Percentiles rank a stretch among this genome's conserved stretches.
phyloP scores from a whole-genome alignment of 768 basidiomycete species.

The Polyporus arcularius region DNA sequence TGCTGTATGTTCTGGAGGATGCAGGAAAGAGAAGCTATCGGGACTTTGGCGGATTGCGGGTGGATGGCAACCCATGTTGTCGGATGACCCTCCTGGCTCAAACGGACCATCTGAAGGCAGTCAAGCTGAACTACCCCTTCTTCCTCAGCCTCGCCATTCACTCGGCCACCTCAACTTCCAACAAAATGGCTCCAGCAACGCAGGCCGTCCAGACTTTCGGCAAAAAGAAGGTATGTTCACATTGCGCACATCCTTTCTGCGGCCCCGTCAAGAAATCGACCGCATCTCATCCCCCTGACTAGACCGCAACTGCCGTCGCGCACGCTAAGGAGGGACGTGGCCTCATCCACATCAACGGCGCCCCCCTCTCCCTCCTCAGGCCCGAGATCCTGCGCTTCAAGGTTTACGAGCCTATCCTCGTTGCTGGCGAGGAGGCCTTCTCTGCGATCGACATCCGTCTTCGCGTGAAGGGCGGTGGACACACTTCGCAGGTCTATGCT shows the following conservation, averaged over 20 bases:
- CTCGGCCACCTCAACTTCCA: constrained; percentile 16
- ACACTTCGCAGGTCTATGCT: constrained; percentile 98
- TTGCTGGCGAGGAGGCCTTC: constrained; percentile 89
- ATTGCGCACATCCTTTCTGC: neutral
- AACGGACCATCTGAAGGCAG: constrained; percentile 7
- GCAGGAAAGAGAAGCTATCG: constrained; percentile 1
- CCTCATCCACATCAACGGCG: constrained; percentile 94
- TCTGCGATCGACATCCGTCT: constrained; percentile 91
- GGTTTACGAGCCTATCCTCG: constrained; percentile 96
- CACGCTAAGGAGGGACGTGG: constrained; percentile 96
- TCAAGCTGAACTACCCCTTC: constrained; percentile 6
- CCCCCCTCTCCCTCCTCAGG: constrained; percentile 93
- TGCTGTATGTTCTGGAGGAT: neutral
- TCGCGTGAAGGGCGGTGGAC: constrained; percentile 98
- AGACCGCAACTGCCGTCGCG: constrained; percentile 99
- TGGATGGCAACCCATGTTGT: constrained; percentile 39
- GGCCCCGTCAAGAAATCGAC: neutral
- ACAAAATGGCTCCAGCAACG: constrained; percentile 68
- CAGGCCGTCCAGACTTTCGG: constrained; percentile 99
- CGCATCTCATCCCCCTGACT: neutral
- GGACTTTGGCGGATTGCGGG: constrained; percentile 17
- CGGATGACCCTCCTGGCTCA: constrained; percentile 39
- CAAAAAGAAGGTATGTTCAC: constrained; percentile 90
- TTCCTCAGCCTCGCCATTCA: constrained; percentile 17
- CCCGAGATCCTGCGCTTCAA: constrained; percentile 97